Base-by-base conservation (phyloP, 2,329 filamentous ascomycete genomes). In the Fusarium domesticum region DNA sequence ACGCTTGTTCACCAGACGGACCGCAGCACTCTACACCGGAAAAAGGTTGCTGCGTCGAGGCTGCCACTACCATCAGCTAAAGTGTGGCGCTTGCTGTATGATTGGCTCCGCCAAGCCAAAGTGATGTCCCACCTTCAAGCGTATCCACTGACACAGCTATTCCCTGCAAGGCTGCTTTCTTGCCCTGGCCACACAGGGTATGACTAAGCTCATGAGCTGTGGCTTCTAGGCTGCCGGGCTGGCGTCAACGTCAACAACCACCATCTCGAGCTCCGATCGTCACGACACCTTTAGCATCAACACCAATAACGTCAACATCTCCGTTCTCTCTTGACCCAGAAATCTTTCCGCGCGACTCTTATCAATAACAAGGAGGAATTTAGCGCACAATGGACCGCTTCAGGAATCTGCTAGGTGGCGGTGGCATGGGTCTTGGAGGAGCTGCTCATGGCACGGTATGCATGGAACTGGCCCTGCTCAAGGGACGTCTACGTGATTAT, bases 341-440 rank as follows among this genome's bases (percentile, higher is more conserved):
- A 12, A 42, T 20, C 15, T 32, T 35, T 38, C 5, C n/a, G 14
- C n/a, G 42, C 50, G 20, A 20, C 30, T 28, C 28, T 47, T 23
- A 37, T 40, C 45, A 36, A 44, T 42, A 45, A 23, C n/a, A n/a
- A n/a, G n/a, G n/a, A n/a, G n/a, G 34, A 37, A 14, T 33, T 15
- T 51, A 37, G 20, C 40, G 48, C 59, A 75, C 55, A 47, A 97
- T 96, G 92, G 92, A 97, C 66, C 85, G 92, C 67, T 84, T 96
- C 70, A 90, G 88, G 72, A 83, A 87, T 67, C 86, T 96, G 83
- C 80, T 96, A 59, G 84, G 86, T 56, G 87, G 87, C 61, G 79
- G 82, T 59, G 83, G 84, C 59, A 84, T 88, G 75, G 78, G 80
- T 59, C 73, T 85, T 37, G 79, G 78, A 53, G 70, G 76, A 56